Conservation (phyloP, 345 rosid species). For the Hibiscus syriacus region DNA sequence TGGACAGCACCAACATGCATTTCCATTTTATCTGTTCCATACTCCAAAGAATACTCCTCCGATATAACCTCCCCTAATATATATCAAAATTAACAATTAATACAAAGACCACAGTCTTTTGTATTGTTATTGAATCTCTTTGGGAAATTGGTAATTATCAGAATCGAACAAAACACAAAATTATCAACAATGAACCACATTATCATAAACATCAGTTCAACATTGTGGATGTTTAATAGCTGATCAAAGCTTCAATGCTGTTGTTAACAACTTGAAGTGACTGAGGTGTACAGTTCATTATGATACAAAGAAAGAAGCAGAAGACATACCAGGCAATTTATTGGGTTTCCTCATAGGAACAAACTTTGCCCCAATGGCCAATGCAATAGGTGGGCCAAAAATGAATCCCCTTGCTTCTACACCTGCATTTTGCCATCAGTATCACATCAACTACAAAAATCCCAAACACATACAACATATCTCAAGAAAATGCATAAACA, state of each 20-base stretch:
- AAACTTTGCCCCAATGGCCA: slow-evolving; percentile 98
- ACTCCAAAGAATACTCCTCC: slow-evolving; percentile 91
- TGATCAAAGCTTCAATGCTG: background rate
- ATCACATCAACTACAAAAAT: slow-evolving; percentile 3
- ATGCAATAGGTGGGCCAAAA: slow-evolving; percentile 98
- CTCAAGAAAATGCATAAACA: background rate
- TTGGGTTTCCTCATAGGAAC: slow-evolving; percentile 98
- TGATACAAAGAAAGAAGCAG: background rate
- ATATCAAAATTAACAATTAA: slow-evolving; percentile 8
- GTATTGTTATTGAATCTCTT: background rate
- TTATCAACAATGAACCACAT: background rate
- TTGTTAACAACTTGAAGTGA: background rate
- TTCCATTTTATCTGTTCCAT: slow-evolving; percentile 90
- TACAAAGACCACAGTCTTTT: background rate
- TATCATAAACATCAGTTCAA: background rate
- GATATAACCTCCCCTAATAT: slow-evolving; percentile 75
- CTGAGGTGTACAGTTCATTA: background rate
- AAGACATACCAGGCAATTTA: slow-evolving; percentile 71
- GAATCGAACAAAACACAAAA: background rate
- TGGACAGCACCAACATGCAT: slow-evolving; percentile 99
- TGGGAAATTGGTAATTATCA: background rate
- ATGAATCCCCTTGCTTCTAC: slow-evolving; percentile 98
- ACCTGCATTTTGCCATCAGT: slow-evolving; percentile 35
- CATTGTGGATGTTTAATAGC: background rate
- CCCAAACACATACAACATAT: background rate